Conservation (phyloP, 2,329 filamentous ascomycete genomes). For the Colletotrichum zoysiae region DNA sequence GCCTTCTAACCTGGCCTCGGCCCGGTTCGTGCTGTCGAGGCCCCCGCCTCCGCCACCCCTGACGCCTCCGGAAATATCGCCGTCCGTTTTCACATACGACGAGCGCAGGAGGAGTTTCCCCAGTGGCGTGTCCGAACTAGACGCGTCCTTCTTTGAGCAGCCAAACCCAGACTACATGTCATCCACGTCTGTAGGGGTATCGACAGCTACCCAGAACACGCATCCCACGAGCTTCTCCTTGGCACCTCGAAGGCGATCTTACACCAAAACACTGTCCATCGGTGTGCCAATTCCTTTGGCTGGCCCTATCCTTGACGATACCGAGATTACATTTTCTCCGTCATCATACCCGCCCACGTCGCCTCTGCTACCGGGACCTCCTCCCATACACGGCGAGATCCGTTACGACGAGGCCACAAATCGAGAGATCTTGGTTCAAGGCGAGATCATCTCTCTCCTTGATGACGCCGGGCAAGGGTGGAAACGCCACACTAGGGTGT, state of each 20-base stretch:
- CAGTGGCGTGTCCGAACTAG: slow-evolving; percentile 51
- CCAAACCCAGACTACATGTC: slow-evolving; percentile 64
- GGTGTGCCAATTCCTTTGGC: slow-evolving; percentile 47
- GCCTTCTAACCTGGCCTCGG: slow-evolving; percentile 31
- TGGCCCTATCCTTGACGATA: slow-evolving; percentile 38
- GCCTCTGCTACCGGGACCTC: slow-evolving; percentile 62
- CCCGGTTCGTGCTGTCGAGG: slow-evolving; percentile 48
- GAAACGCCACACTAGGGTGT: slow-evolving; percentile 70
- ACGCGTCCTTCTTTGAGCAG: slow-evolving; percentile 60
- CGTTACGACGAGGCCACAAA: slow-evolving; percentile 47
- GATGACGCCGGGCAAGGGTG: slow-evolving; percentile 64
- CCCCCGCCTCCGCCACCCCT: slow-evolving; percentile 62
- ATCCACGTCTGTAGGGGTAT: slow-evolving; percentile 47
- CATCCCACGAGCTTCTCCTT: slow-evolving; percentile 46
- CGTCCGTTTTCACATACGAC: slow-evolving; percentile 58
- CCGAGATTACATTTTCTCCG: slow-evolving; percentile 54
- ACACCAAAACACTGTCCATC: slow-evolving; percentile 57
- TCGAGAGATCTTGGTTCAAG: slow-evolving; percentile 59
- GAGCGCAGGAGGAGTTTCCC: slow-evolving; percentile 52
- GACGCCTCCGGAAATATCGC: slow-evolving; percentile 61
- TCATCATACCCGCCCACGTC: slow-evolving; percentile 64
- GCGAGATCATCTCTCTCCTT: slow-evolving; percentile 63
- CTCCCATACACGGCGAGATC: slow-evolving; percentile 50
- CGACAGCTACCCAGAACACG: slow-evolving; percentile 43
- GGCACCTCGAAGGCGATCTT: slow-evolving; percentile 57